Evolutionary conservation across 106 monocot species (phyloP).

Genomic region (Dioscorea alata): DNA sequence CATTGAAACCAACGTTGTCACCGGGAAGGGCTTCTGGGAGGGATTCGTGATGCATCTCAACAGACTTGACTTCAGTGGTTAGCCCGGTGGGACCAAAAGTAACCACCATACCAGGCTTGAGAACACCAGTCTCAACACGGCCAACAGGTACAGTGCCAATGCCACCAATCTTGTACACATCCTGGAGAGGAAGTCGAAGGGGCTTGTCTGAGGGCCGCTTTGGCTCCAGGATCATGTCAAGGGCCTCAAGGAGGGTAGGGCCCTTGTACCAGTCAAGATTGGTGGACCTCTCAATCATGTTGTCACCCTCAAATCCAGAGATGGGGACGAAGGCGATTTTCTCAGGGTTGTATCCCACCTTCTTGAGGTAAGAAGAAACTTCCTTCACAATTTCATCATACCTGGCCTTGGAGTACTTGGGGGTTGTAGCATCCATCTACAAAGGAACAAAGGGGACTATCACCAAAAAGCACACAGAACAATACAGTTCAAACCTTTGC

Average conservation of each 20-base stretch:
- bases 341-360: conserved; percentile 64
- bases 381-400: conserved; percentile 61
- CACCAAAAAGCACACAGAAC: background rate
- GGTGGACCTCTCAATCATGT: conserved; percentile 64
- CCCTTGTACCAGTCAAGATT: conserved; percentile 73
- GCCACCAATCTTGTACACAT: conserved; percentile 62
- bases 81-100: conserved; percentile 52
- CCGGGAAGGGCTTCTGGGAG: conserved; percentile 45
- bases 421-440: conserved; percentile 53
- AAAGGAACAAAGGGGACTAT: background rate
- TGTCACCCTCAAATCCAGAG: conserved; percentile 60
- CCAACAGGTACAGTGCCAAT: conserved; percentile 52
- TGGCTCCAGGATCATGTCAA: conserved; percentile 43
- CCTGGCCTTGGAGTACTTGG: conserved; percentile 54
- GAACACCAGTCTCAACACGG: conserved; percentile 46
- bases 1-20: conserved; percentile 59
- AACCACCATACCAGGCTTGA: conserved; percentile 53
- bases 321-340: conserved; percentile 56
- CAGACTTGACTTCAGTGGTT: conserved; percentile 60
- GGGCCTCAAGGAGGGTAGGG: conserved; percentile 52
- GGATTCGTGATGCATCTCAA: conserved; percentile 64
- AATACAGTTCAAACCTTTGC: background rate
- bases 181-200: conserved; percentile 57
- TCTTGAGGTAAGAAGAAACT: conserved; percentile 55
- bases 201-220: conserved; percentile 60